phyloP scores from a whole-genome alignment of 2,329 filamentous ascomycete species.

The Claviceps sorghi region DNA sequence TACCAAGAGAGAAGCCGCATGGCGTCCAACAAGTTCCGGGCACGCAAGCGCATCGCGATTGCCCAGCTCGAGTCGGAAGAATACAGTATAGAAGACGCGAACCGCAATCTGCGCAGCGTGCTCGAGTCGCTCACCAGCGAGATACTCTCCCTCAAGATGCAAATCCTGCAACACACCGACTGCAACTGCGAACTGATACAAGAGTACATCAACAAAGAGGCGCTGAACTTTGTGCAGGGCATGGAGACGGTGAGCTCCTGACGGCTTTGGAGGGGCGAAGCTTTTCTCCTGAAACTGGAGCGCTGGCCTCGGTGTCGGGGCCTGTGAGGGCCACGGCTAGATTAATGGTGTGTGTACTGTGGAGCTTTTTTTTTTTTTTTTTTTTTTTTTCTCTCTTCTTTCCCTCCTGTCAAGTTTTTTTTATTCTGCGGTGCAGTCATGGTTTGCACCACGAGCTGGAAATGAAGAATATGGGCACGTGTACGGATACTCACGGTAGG shows the following conservation, averaged over 20 bases:
- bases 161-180: conserved; percentile 10
- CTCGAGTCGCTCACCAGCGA: conserved; percentile 9
- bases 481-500: too few relatives aligned
- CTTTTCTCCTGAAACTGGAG: too few relatives aligned
- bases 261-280: neutral
- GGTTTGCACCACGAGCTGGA: too few relatives aligned
- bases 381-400: too few relatives aligned
- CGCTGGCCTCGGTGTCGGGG: neutral
- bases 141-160: conserved; percentile 12
- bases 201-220: conserved; percentile 10
- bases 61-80: conserved; percentile 8
- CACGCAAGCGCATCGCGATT: conserved; percentile 10
- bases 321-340: too few relatives aligned
- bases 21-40: conserved; percentile 14
- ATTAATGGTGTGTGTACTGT: too few relatives aligned
- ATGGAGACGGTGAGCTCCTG: neutral
- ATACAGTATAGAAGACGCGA: conserved; percentile 8
- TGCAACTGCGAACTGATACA: conserved; percentile 13
- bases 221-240: conserved; percentile 6
- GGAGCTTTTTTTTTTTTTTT: too few relatives aligned
- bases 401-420: too few relatives aligned
- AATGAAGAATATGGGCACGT: too few relatives aligned
- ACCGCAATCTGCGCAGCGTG: conserved; percentile 5
- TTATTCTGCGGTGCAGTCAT: too few relatives aligned
- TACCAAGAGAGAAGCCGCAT: conserved; percentile 11